Percentiles rank a stretch among this genome's conserved stretches.
Evolutionary conservation across 306 rosid genomes (phyloP).

Genomic region (Heteromeles arbutifolia): DNA sequence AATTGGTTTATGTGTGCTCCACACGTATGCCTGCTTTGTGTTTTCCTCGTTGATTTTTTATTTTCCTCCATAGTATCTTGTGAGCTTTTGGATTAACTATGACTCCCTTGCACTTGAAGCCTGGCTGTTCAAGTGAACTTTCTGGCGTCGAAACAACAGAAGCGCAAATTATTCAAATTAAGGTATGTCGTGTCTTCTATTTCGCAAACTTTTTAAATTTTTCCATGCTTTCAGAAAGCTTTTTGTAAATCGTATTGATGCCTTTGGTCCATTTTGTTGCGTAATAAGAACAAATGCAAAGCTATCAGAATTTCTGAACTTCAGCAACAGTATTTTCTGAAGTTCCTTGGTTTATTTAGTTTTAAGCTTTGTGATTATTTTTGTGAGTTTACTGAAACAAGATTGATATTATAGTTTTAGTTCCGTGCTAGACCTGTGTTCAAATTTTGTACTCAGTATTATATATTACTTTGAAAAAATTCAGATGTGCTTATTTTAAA

Average conservation of each 20-base stretch:
- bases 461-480: not conserved
- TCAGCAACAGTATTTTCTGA: not conserved
- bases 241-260: not conserved
- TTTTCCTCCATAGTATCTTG: not conserved
- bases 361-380: not conserved
- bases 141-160: constrained; percentile 51
- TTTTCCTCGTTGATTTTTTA: not conserved
- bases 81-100: constrained; percentile 8
- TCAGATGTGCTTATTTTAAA: not conserved
- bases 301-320: not conserved
- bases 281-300: not conserved
- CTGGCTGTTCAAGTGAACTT: constrained; percentile 98
- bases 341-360: not conserved
- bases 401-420: not conserved
- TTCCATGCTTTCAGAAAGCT: not conserved
- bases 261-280: not conserved
- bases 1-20: not conserved
- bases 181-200: constrained; percentile 42
- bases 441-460: not conserved
- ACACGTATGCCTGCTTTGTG: not conserved
- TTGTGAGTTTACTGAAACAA: not conserved
- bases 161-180: constrained; percentile 85
- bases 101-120: constrained; percentile 45
- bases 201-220: constrained; percentile 4
- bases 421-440: not conserved